Base-by-base conservation (phyloP, 345 rosid genomes). In the Pugionium dolabratum region DNA sequence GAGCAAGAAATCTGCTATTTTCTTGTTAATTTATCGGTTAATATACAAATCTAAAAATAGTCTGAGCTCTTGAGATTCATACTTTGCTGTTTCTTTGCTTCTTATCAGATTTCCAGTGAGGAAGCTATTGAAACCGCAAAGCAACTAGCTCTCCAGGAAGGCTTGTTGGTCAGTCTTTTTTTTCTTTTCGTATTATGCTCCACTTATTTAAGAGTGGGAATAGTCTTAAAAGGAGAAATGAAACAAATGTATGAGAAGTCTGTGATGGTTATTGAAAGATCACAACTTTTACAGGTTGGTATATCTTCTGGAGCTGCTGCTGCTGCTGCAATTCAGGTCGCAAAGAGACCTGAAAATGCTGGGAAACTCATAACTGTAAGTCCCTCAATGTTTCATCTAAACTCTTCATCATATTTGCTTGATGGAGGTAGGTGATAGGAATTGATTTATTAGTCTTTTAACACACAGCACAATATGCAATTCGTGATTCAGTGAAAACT, bases 271-370 rank as follows among this genome's bases (percentile, higher is more conserved):
- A 59, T 4, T 48, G 26, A 54, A 39, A 3, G 2, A 40, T 36
- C 44, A 2, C 26, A 66, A 54, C 52, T 58, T 53, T 45, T 39
- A 62, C 86, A 93, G 97, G 98, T 93, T 4, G 98, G 98, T 63
- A 90, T 93, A 78, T 90, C 98, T 59, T 93, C 98, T 56, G 98
- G 98, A 54, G 98, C 98, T 0, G 98, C 98, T 3, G 96, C 98
- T 2, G 87, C 88, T 4, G 96, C 96, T 26, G 98, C 97, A 70
- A 77, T 93, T 47, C 69, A 78, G 79, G 94, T 90, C 48, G 98
- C 89, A 66, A 84, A 79, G 81, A 83, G 98, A 79, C 91, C 96
- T 7, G 97, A 86, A 78, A 93, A 90, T 80, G 85, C 87, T 4
- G 96, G 98, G 68, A 90, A 90, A 77, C 88, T 93, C 74, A 83